A percentile compares a stretch with the other conserved stretches of the same genome.
These are phyloP conservation scores for Nyctanthes arbortristis DNA, from an alignment of 257 asterid species.

Conservation along the genomic window DNA sequence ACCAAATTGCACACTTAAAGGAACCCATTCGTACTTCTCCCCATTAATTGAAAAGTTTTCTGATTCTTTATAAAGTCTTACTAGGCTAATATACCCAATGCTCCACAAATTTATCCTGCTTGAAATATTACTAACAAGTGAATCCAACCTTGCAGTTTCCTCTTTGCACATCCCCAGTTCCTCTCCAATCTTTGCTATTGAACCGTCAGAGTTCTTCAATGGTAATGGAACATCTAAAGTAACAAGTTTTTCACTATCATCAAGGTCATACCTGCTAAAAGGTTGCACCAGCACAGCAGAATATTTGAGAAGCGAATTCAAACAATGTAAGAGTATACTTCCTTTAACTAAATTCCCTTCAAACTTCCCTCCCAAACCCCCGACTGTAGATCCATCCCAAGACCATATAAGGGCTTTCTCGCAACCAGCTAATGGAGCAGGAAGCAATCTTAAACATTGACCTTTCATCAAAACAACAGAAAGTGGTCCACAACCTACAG, in stretches of 20 bases:
- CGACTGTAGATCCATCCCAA: conserved; percentile 94
- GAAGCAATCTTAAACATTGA: conserved; percentile 90
- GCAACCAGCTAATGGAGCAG: conserved; percentile 98
- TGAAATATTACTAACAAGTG: conserved; percentile 61
- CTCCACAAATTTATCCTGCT: conserved; percentile 74
- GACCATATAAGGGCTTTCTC: conserved; percentile 98
- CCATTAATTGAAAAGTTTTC: conserved; percentile 46
- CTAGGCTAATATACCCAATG: conserved; percentile 77
- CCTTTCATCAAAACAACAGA: conserved; percentile 98
- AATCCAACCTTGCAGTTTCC: conserved; percentile 61
- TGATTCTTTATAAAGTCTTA: conserved; percentile 74
- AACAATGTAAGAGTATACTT: conserved; percentile 84
- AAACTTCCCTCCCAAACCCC: conserved; percentile 90
- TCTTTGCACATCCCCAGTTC: conserved; percentile 70
- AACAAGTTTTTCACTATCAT: conserved; percentile 59
- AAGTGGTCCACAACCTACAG: conserved; percentile 84
- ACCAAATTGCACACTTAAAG: conserved; percentile 88
- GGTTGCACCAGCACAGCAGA: conserved; percentile 97
- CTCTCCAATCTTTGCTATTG: conserved; percentile 72
- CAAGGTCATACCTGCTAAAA: conserved; percentile 82
- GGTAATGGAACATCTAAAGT: conserved; percentile 95
- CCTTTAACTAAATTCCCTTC: conserved; percentile 95
- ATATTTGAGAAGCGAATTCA: conserved; percentile 88
- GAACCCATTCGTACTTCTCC: conserved; percentile 90
- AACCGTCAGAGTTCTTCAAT: conserved; percentile 86